A percentile compares a stretch with the other conserved stretches of the same genome.
These are phyloP conservation scores for Lachnellula hyalina DNA, from an alignment of 2,329 filamentous ascomycete genomes.

Conservation along the genomic window DNA sequence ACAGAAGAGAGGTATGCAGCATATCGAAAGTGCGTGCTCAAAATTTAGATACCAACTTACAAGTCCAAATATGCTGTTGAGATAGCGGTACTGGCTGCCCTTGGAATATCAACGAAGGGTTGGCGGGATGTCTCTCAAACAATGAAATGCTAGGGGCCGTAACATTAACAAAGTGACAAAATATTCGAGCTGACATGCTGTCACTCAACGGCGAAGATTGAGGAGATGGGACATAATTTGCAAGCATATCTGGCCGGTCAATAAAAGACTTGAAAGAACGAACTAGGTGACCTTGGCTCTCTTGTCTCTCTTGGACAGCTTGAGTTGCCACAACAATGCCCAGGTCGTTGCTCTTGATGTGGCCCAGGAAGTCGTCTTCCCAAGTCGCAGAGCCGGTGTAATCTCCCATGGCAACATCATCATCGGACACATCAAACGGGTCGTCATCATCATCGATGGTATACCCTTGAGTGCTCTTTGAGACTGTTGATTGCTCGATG, in stretches of 20 bases:
- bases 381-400: conserved; percentile 42
- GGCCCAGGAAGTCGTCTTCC: conserved; percentile 34
- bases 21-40: not conserved
- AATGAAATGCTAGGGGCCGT: conserved; percentile 82
- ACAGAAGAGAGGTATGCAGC: not conserved
- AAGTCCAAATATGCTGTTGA: conserved; percentile 61
- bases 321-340: conserved; percentile 28
- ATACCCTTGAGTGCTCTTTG: not conserved
- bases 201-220: conserved; percentile 72
- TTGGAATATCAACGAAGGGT: conserved; percentile 61
- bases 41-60: conserved; percentile 36
- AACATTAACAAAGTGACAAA: conserved; percentile 86
- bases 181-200: conserved; percentile 72
- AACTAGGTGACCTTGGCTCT: conserved; percentile 28
- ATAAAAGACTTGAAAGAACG: conserved; percentile 43
- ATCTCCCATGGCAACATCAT: conserved; percentile 58
- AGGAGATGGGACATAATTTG: conserved; percentile 61
- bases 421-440: conserved; percentile 48
- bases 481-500: not conserved
- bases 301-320: conserved; percentile 19
- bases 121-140: conserved; percentile 76
- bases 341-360: conserved; percentile 27
- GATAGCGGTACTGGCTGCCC: conserved; percentile 56
- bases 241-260: conserved; percentile 44
- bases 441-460: conserved; percentile 28